Percentiles rank a stretch among this genome's conserved stretches.
Conservation (phyloP, 2,329 filamentous ascomycete species). For the Fusarium verrucosum region DNA sequence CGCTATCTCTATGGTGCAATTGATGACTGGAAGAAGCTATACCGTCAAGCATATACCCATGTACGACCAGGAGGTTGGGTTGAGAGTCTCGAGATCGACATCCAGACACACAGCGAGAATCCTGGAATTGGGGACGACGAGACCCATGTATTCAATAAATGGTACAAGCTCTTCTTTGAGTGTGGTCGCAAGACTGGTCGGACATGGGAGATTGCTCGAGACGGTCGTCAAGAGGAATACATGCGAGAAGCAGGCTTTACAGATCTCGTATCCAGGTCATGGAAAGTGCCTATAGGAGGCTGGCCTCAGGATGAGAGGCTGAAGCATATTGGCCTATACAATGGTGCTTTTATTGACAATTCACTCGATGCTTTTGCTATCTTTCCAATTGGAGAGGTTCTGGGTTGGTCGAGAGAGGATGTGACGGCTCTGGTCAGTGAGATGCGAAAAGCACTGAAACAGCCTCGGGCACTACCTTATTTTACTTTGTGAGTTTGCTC, state of each 20-base stretch:
- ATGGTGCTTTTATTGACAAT: slow-evolving; percentile 23
- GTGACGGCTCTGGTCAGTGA: slow-evolving; percentile 18
- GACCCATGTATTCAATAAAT: slow-evolving; percentile 32
- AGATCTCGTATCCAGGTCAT: slow-evolving; percentile 24
- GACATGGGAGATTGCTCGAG: slow-evolving; percentile 39
- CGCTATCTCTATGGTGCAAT: slow-evolving; percentile 66
- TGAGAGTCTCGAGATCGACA: slow-evolving; percentile 34
- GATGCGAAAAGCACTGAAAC: slow-evolving; percentile 24
- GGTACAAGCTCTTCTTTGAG: slow-evolving; percentile 33
- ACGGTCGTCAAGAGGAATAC: slow-evolving; percentile 31
- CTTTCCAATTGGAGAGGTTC: slow-evolving; percentile 22
- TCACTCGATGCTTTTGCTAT: slow-evolving; percentile 31
- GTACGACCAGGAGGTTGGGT: slow-evolving; percentile 51
- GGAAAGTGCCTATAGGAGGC: slow-evolving; percentile 21
- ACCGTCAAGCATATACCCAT: slow-evolving; percentile 60
- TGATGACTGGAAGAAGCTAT: slow-evolving; percentile 63
- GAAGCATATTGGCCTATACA: slow-evolving; percentile 27
- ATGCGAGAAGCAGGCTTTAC: slow-evolving; percentile 35
- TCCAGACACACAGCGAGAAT: slow-evolving; percentile 29
- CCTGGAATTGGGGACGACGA: slow-evolving; percentile 25
- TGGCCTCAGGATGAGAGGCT: slow-evolving; percentile 33
- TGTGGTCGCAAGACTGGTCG: slow-evolving; percentile 42
- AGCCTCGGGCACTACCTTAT: background rate
- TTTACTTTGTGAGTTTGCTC: background rate
- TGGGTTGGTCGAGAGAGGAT: slow-evolving; percentile 29